Base-by-base conservation (phyloP, 345 rosid genomes). In the Conringia planisiliqua region DNA sequence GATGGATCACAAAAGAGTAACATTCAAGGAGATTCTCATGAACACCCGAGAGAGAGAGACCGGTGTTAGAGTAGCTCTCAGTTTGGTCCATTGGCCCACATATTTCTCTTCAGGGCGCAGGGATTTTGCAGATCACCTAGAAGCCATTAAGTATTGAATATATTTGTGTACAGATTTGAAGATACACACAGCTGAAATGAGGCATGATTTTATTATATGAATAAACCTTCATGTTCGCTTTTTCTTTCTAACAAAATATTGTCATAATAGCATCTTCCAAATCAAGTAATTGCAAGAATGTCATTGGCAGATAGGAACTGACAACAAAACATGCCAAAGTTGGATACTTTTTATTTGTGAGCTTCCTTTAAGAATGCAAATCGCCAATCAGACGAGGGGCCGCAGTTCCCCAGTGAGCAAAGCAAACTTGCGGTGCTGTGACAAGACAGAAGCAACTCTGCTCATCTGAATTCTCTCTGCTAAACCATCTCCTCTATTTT, bases 1-100 rank as follows among this genome's bases (percentile, higher is more conserved):
- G 97, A 79, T 95, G 97, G 99, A 81, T 89, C 74, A 92, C 87
- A 24, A 92, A 85, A 78, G 97, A 87, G 38, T 92, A 88, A 69
- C 33, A 64, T 46, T 12, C 17, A 51, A 22, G 4, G 42, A 47
- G 6, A 17, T 65, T 10, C 18, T 44, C 38, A 32, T 20, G 12
- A 20, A 20, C 29, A 36, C 38, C 35, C 36, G 10, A 20, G 22
- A 17, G 52, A 22, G 35, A 68, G 40, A 69, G 33, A 55, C 42
- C 73, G 29, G n/a, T 51, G 50, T 18, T n/a, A 26, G 24, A 22
- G 22, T 27, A 62, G 51, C 36, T 43, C 54, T n/a, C 55, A 43
- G 47, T 42, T 40, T 73, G 57, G 64, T 55, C 77, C 70, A 64
- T 40, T 73, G 57, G 64, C 43, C 77, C 70, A 64, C 71, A 73